Evolutionary conservation across 176 grass and related monocot species (phyloP).

Genomic region (Ampelocalamus luodianensis): DNA sequence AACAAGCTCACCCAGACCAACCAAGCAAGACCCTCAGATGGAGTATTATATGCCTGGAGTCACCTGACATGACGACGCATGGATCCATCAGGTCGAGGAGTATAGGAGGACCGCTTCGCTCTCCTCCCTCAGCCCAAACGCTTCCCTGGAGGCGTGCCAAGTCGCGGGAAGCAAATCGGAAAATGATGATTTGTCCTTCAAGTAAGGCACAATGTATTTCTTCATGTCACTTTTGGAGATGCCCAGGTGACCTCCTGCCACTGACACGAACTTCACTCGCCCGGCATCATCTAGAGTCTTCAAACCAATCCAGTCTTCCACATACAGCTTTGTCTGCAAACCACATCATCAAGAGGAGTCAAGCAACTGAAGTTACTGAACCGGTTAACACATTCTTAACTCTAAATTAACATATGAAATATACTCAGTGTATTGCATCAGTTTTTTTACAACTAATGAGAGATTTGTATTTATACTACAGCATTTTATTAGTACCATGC

Average conservation of each 20-base stretch:
- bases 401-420: no score
- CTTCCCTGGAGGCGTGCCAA: conserved; percentile 37
- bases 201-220: conserved; percentile 82
- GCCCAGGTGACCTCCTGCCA: conserved; percentile 78
- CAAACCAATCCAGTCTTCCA: conserved; percentile 90
- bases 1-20: no score
- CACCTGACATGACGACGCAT: no score
- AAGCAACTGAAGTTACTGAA: no score
- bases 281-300: conserved; percentile 80
- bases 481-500: background rate
- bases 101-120: background rate
- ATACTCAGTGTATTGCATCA: no score
- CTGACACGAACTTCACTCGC: conserved; percentile 70
- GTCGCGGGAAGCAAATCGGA: conserved; percentile 18
- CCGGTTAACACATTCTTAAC: no score
- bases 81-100: background rate
- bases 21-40: no score
- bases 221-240: conserved; percentile 84
- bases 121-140: conserved; percentile 11
- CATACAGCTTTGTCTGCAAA: conserved; percentile 73
- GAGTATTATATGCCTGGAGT: no score
- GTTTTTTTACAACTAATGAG: no score
- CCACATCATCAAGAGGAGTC: background rate
- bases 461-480: no score
- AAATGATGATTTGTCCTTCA: conserved; percentile 25